These are phyloP conservation scores for Solanum ossicruentum DNA, from an alignment of 257 asterid species.

Conservation along the genomic window DNA sequence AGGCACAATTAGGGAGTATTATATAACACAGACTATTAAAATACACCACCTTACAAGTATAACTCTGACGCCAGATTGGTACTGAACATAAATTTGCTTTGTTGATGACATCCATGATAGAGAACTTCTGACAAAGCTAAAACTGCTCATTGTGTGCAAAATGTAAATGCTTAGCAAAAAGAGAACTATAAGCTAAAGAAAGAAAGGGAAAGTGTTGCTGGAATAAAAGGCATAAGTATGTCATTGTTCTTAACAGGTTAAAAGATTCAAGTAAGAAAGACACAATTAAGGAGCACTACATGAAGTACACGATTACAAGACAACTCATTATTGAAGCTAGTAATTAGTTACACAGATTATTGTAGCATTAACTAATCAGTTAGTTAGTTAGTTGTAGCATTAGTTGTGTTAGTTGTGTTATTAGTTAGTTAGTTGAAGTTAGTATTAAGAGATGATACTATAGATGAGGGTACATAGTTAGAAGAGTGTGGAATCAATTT, in stretches of 20 bases:
- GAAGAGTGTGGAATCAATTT: too few relatives aligned
- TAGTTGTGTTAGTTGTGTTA: too few relatives aligned
- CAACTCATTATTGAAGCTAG: neutral
- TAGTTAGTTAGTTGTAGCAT: too few relatives aligned
- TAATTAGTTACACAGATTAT: too few relatives aligned
- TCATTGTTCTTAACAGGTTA: too few relatives aligned
- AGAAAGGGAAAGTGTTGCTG: neutral
- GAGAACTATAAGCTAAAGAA: neutral
- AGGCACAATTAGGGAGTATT: too few relatives aligned
- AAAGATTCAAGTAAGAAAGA: too few relatives aligned
- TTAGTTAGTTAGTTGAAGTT: too few relatives aligned
- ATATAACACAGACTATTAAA: neutral
- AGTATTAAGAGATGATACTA: too few relatives aligned
- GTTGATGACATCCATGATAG: neutral
- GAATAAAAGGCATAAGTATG: neutral
- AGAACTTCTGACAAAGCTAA: neutral
- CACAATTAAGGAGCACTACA: too few relatives aligned
- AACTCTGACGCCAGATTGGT: neutral
- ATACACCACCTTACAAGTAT: neutral
- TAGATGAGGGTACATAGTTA: too few relatives aligned
- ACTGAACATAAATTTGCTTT: neutral
- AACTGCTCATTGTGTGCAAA: neutral
- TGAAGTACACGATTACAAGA: neutral
- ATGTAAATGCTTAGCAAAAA: neutral
- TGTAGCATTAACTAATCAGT: too few relatives aligned